Conservation (phyloP, 1,284 basidiomycete species). For the Marasmius oreades region DNA sequence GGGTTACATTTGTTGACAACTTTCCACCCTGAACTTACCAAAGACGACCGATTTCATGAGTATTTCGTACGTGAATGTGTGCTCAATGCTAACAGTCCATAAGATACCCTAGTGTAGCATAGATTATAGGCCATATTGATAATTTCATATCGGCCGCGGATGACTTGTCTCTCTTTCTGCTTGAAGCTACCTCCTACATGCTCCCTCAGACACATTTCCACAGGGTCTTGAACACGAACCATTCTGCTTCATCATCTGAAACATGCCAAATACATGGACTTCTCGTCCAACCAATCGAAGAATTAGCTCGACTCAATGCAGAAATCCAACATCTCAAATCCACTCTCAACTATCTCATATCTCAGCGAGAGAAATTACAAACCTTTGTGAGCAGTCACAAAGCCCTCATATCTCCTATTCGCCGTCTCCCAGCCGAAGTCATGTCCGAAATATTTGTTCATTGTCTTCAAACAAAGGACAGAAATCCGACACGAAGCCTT, state of each 20-base stretch:
- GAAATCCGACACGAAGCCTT: conserved; percentile 5
- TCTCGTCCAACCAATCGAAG: conserved; percentile 1
- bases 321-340: conserved; percentile 1
- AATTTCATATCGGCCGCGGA: too few species aligned
- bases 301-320: background rate
- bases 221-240: conserved; percentile 6
- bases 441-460: conserved; percentile 11
- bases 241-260: conserved; percentile 5
- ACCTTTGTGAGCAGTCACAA: conserved; percentile 7
- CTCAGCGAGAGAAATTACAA: background rate
- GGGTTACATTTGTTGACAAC: conserved; percentile 84
- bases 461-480: conserved; percentile 9
- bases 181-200: too few species aligned
- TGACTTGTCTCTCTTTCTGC: too few species aligned
- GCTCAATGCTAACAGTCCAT: conserved; percentile 15
- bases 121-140: too few species aligned
- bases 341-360: background rate
- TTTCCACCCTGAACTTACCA: conserved; percentile 94
- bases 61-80: conserved; percentile 77
- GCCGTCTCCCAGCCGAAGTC: conserved; percentile 8
- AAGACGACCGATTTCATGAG: conserved; percentile 86
- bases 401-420: conserved; percentile 7
- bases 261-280: conserved; percentile 1
- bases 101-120: background rate
- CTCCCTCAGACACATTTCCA: conserved; percentile 4